Evolutionary conservation across 768 basidiomycete species (phyloP).

Genomic region (Lanmaoa pseudosensibilis): DNA sequence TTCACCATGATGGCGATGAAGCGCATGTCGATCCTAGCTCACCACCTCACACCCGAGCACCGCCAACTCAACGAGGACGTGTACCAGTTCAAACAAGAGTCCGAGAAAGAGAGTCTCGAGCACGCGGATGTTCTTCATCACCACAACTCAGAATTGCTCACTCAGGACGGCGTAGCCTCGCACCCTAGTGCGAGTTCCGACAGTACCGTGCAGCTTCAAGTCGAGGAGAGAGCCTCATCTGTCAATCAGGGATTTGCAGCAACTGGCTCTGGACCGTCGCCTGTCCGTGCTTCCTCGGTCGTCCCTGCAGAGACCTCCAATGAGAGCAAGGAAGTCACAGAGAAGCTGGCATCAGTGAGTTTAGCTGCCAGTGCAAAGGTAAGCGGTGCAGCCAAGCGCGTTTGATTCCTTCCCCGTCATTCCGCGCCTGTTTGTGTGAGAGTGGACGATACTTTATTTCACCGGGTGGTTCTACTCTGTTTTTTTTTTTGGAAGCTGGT

Average conservation of each 20-base stretch:
- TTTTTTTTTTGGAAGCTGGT: constrained; percentile 2
- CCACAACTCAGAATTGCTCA: constrained; percentile 35
- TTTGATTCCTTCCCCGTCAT: constrained; percentile 15
- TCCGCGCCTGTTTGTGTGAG: neutral
- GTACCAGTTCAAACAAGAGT: constrained; percentile 75
- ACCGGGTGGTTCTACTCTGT: neutral
- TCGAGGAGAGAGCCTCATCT: neutral
- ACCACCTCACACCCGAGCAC: constrained; percentile 41
- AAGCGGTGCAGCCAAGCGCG: constrained; percentile 13
- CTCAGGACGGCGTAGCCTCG: neutral
- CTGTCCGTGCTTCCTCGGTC: constrained; percentile 2
- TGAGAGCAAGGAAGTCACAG: constrained; percentile 25
- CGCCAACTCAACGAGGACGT: constrained; percentile 59
- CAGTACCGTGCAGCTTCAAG: neutral
- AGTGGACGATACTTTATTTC: neutral
- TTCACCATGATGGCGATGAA: constrained; percentile 84
- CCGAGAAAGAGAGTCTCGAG: constrained; percentile 51
- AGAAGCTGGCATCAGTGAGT: constrained; percentile 29
- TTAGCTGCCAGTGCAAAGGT: constrained; percentile 35
- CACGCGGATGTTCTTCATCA: constrained; percentile 51
- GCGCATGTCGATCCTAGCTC: constrained; percentile 62
- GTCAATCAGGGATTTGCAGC: constrained; percentile 3
- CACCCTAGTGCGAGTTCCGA: neutral
- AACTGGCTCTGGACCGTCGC: neutral
- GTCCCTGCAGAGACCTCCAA: constrained; percentile 12